Evolutionary conservation across 331 rosid species (phyloP), one percentile per base, ranked within the genome.

Genomic region (Cydonia oblonga): DNA sequence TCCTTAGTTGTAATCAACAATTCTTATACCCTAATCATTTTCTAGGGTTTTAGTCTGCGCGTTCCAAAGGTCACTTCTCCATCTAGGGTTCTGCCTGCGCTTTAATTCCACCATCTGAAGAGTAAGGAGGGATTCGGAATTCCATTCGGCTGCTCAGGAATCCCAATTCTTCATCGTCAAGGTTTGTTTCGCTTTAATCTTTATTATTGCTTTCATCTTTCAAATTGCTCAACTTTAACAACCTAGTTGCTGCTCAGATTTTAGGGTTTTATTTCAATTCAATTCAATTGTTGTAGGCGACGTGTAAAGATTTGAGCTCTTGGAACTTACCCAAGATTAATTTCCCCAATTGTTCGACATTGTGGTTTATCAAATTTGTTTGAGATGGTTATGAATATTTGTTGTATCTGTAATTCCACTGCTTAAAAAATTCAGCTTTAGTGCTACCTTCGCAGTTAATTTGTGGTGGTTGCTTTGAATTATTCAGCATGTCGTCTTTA

Each of bases 401-500:
- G 53, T 22, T 56, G 33, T 23, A 7, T 33, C 64, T 54, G 35
- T 16, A 70, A 33, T 42, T 33, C 7, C 63, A 22, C 1, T 19
- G 5, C 65, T 70, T 33, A 7, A 49, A 68, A 53, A 54, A 3
- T 56, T 71, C 8, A 26, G 26, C n/a, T 69, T 29, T 51, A 32
- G 16, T 46, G 42, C 1, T 33, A 25, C 72, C 26, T 64, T 73
- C 68, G 44, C 74, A 56, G 75, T 49, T 68, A 30, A 54, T n/a
- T 78, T 52, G 46, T 51, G 40, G 73, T 52, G 76, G 20, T 66
- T 64, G 20, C 44, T 16, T 54, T 9, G 6, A 60, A 12, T 33
- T 68, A 7, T 42, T 13, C 68, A 63, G 52, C 69, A 90, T 93
- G 95, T 90, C 93, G 3, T 90, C 97, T 10, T 76, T 93, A 19